Percentiles rank a stretch among this genome's conserved stretches.
These are phyloP conservation scores for Chaetomidium leptoderma DNA, from an alignment of 495 filamentous ascomycete species.

Conservation along the genomic window DNA sequence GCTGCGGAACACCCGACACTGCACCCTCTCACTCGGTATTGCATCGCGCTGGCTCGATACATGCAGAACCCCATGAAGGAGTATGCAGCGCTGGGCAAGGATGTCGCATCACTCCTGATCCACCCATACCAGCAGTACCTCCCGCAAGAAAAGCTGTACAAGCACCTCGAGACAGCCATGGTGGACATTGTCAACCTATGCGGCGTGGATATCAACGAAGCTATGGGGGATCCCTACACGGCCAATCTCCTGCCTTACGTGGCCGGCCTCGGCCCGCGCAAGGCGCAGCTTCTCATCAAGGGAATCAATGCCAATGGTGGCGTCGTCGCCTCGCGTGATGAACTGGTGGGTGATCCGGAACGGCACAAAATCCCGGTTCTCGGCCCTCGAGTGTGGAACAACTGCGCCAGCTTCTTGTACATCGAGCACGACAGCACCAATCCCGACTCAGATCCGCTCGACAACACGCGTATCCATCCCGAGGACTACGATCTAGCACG, in stretches of 20 bases:
- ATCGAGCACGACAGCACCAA: slow-evolving; percentile 80
- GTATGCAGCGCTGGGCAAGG: slow-evolving; percentile 85
- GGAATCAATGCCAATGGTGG: slow-evolving; percentile 84
- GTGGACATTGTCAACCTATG: slow-evolving; percentile 98
- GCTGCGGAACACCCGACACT: slow-evolving; percentile 74
- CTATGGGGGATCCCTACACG: slow-evolving; percentile 68
- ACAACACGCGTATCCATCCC: slow-evolving; percentile 94
- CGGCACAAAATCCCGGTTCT: slow-evolving; percentile 73
- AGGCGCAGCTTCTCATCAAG: slow-evolving; percentile 82
- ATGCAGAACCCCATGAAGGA: slow-evolving; percentile 92
- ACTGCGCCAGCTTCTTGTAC: slow-evolving; percentile 90
- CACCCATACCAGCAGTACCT: slow-evolving; percentile 86
- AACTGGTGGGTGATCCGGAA: slow-evolving; percentile 81
- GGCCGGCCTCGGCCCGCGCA: slow-evolving; percentile 88
- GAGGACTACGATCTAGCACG: slow-evolving; percentile 96
- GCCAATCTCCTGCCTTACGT: slow-evolving; percentile 88
- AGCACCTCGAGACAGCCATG: slow-evolving; percentile 85
- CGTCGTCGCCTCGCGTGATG: slow-evolving; percentile 70
- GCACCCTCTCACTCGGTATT: slow-evolving; percentile 73
- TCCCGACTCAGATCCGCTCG: slow-evolving; percentile 78
- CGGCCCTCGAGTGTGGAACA: slow-evolving; percentile 86
- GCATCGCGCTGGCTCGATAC: slow-evolving; percentile 81
- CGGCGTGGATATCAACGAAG: slow-evolving; percentile 91
- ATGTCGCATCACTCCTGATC: slow-evolving; percentile 80
- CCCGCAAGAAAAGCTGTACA: slow-evolving; percentile 76